A percentile compares a stretch with the other conserved stretches of the same genome.
Conservation (phyloP, 2,329 filamentous ascomycete species). For the Ilyonectria robusta region DNA sequence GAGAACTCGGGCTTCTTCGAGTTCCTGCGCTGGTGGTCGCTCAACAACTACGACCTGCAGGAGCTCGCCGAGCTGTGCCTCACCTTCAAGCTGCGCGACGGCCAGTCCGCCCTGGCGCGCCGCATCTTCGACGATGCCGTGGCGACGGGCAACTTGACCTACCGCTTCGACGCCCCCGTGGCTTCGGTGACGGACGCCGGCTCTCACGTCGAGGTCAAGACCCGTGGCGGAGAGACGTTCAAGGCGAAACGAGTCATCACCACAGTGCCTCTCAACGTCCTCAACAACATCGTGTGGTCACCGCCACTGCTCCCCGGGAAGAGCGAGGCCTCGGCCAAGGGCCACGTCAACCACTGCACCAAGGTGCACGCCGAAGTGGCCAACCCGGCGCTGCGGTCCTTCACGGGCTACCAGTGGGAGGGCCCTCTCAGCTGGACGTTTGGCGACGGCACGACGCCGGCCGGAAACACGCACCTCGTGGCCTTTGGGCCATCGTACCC, state of each 20-base stretch:
- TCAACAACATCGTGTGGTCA: slow-evolving; percentile 24
- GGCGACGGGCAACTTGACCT: slow-evolving; percentile 26
- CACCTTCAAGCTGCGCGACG: slow-evolving; percentile 27
- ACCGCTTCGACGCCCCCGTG: slow-evolving; percentile 24
- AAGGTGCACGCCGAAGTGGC: slow-evolving; percentile 32
- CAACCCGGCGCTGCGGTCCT: slow-evolving; percentile 22
- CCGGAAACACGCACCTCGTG: slow-evolving; percentile 31
- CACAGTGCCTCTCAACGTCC: slow-evolving; percentile 29
- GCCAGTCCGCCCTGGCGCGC: slow-evolving; percentile 23
- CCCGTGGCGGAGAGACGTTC: slow-evolving; percentile 18
- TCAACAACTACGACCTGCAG: slow-evolving; percentile 31
- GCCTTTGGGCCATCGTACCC: slow-evolving; percentile 26
- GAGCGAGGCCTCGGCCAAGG: slow-evolving; percentile 15
- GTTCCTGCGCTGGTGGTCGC: slow-evolving; percentile 28
- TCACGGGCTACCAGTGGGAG: slow-evolving; percentile 20
- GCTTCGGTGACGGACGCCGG: slow-evolving; percentile 18
- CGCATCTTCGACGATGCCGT: slow-evolving; percentile 27
- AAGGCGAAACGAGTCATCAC: slow-evolving; percentile 16
- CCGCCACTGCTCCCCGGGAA: slow-evolving; percentile 25
- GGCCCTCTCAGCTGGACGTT: slow-evolving; percentile 28
- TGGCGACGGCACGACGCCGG: slow-evolving; percentile 29
- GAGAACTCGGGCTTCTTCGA: slow-evolving; percentile 32
- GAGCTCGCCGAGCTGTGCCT: slow-evolving; percentile 24
- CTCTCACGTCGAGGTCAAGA: slow-evolving; percentile 21
- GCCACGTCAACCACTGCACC: slow-evolving; percentile 31